Percentiles rank a stretch among this genome's conserved stretches.
Evolutionary conservation across 139 green algal genomes (phyloP).

Genomic region (Desmodesmus armatus): DNA sequence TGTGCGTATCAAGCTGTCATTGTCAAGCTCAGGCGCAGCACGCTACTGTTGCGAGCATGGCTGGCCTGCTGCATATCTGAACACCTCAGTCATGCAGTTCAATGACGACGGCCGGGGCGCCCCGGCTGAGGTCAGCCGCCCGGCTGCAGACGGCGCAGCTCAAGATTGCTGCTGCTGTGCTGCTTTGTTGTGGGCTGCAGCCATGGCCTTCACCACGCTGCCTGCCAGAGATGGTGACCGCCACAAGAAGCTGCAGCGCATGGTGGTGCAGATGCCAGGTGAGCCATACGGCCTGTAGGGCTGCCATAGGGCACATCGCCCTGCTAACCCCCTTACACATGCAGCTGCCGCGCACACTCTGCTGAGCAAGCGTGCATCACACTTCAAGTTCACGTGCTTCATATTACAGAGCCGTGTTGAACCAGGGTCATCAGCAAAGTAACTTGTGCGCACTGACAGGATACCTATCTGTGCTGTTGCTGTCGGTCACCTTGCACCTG

Average conservation of each 20-base stretch:
- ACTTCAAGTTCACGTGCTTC: background rate
- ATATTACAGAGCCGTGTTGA: background rate
- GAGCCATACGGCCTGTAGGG: background rate
- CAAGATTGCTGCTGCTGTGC: too few relatives aligned
- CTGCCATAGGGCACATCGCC: too few relatives aligned
- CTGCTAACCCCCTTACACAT: too few relatives aligned
- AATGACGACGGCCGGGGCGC: too few relatives aligned
- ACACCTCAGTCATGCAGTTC: too few relatives aligned
- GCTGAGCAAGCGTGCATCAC: background rate
- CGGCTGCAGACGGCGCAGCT: too few relatives aligned
- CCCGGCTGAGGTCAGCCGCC: too few relatives aligned
- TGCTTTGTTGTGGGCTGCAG: too few relatives aligned
- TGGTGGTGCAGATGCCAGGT: slow-evolving; percentile 30
- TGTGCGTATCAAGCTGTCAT: too few relatives aligned
- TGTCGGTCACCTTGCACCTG: background rate
- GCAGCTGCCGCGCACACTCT: background rate
- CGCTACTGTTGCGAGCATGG: too few relatives aligned
- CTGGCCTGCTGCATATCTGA: too few relatives aligned
- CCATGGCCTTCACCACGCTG: slow-evolving; percentile 6
- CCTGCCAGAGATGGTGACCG: background rate
- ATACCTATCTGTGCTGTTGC: background rate
- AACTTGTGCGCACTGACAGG: background rate
- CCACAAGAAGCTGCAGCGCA: background rate
- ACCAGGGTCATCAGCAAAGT: background rate
- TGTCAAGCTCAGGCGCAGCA: too few relatives aligned